A percentile compares a stretch with the other conserved stretches of the same genome.
Evolutionary conservation across 2,329 filamentous ascomycete species (phyloP).

Genomic region (Elsinoe australis): DNA sequence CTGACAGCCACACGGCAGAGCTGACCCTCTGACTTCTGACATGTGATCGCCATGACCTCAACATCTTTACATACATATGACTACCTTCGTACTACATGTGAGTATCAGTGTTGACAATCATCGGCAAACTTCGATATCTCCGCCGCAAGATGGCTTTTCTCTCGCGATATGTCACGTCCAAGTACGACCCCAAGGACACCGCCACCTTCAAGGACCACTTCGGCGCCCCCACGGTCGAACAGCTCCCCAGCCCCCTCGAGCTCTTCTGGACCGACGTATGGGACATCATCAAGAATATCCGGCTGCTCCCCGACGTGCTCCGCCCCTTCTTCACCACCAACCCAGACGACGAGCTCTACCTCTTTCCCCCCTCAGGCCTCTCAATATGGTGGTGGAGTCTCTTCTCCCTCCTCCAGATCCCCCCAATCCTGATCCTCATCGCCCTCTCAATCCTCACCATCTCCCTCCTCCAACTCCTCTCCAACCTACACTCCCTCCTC

Average conservation of each 20-base stretch:
- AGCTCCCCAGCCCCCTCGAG: not conserved
- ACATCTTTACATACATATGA: not conserved
- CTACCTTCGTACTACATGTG: too few relatives aligned
- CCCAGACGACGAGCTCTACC: constrained; percentile 15
- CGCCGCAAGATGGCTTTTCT: too few relatives aligned
- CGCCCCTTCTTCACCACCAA: constrained; percentile 9
- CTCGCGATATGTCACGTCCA: too few relatives aligned
- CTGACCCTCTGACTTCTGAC: not conserved
- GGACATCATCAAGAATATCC: constrained; percentile 1
- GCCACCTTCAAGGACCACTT: constrained; percentile 13
- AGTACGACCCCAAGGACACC: constrained; percentile 3
- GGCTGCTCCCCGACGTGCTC: not conserved
- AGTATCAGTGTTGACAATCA: too few relatives aligned
- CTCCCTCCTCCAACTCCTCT: constrained; percentile 3
- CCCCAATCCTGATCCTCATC: constrained; percentile 3
- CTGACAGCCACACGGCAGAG: constrained; percentile 8
- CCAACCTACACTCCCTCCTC: constrained; percentile 1
- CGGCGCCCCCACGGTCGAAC: not conserved
- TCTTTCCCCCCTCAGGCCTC: constrained; percentile 1
- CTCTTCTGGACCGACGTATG: constrained; percentile 13
- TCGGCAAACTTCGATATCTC: too few relatives aligned
- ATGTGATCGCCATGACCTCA: constrained; percentile 12
- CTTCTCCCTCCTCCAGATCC: constrained; percentile 10
- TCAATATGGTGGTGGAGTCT: constrained; percentile 11
- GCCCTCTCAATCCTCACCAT: not conserved